Evolutionary conservation across 108 stramenopile species (phyloP).

Genomic region (Pseudonitzschia pungens): DNA sequence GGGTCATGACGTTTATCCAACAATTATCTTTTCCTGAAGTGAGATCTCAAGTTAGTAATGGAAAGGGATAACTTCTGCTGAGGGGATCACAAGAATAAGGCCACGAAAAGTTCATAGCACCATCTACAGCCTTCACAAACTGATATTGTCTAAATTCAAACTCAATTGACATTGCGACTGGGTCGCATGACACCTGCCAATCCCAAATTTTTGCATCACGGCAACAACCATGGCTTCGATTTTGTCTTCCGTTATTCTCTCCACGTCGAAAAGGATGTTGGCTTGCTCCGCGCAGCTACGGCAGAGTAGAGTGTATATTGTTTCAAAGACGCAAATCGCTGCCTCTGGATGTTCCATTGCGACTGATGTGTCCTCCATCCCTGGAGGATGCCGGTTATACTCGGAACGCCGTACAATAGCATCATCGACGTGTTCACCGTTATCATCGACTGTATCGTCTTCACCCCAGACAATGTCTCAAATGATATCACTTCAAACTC

Average conservation of each 20-base stretch:
- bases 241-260: background rate
- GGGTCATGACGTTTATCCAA: too few species aligned
- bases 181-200: too few species aligned
- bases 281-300: background rate
- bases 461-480: background rate
- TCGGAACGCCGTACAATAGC: background rate
- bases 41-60: too few species aligned
- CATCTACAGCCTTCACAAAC: too few species aligned
- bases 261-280: conserved; percentile 12
- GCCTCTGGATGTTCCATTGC: background rate
- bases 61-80: too few species aligned
- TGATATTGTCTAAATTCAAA: too few species aligned
- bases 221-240: conserved; percentile 14
- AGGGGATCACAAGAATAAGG: too few species aligned
- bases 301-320: background rate
- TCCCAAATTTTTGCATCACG: background rate
- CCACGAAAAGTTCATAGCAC: too few species aligned
- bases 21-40: too few species aligned
- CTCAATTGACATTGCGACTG: too few species aligned
- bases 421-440: background rate
- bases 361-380: background rate
- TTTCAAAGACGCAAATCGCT: background rate
- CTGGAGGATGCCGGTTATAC: background rate
- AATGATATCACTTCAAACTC: background rate
- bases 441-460: background rate